Conservation (phyloP, 1,139 yeast genomes). For the Sugiyamaella neomexicana region DNA sequence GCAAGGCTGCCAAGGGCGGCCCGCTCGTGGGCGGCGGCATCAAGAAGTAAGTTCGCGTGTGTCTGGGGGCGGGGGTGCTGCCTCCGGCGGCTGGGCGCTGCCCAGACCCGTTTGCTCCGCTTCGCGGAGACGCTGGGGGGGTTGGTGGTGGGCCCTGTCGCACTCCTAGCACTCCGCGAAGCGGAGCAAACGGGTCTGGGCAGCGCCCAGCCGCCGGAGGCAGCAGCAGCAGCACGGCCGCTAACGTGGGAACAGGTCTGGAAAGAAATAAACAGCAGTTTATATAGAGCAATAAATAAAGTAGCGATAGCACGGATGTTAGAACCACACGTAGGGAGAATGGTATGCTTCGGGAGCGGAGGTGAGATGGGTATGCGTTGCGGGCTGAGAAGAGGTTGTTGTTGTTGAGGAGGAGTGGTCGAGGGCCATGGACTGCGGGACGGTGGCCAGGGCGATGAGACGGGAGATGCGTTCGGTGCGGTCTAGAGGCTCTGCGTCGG, state of each 20-base stretch:
- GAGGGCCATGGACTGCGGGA: slow-evolving; percentile 16
- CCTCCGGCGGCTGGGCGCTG: slow-evolving; percentile 1
- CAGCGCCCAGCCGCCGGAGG: slow-evolving; percentile 5
- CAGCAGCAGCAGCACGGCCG: not conserved
- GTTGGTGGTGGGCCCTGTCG: no score
- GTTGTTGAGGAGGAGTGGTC: slow-evolving; percentile 1
- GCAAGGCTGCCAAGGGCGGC: slow-evolving; percentile 84
- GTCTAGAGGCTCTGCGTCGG: slow-evolving; percentile 15
- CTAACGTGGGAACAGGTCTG: slow-evolving; percentile 13
- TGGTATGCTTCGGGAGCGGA: slow-evolving; percentile 19
- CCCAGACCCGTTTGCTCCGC: slow-evolving; percentile 1
- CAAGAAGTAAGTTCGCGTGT: slow-evolving; percentile 60
- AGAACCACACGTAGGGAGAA: slow-evolving; percentile 22
- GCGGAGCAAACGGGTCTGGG: slow-evolving; percentile 8
- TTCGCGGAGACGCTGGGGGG: not conserved
- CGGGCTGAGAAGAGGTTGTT: slow-evolving; percentile 5
- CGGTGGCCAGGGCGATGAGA: slow-evolving; percentile 19
- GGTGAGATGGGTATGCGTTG: not conserved
- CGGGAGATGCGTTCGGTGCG: slow-evolving; percentile 20
- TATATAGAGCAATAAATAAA: slow-evolving; percentile 3
- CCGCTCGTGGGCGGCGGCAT: slow-evolving; percentile 93
- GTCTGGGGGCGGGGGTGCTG: no score
- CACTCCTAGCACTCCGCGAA: not conserved
- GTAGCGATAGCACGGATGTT: not conserved
- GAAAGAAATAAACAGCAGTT: slow-evolving; percentile 14